A percentile compares a stretch with the other conserved stretches of the same genome.
phyloP scores from a whole-genome alignment of 352 stramenopile genomes.

The Phytophthora aleatoria region DNA sequence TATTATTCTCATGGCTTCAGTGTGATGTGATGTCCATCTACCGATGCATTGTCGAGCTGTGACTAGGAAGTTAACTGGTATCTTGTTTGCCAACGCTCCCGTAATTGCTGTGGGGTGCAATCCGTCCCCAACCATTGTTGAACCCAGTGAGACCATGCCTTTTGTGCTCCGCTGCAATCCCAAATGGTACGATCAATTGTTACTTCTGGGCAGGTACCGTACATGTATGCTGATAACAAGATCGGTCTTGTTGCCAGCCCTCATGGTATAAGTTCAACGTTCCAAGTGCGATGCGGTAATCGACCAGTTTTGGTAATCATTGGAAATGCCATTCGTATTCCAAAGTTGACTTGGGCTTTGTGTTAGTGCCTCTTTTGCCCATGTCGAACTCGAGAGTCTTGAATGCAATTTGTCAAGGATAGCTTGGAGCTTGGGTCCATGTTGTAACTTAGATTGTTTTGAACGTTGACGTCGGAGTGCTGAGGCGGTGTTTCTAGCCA shows the following conservation, averaged over 20 bases:
- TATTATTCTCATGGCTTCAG: neutral
- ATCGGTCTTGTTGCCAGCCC: neutral
- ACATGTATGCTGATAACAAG: neutral
- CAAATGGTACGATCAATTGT: neutral
- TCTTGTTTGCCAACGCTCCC: neutral
- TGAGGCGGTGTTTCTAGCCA: no score
- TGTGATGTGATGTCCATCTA: neutral
- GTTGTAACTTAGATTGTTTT: no score
- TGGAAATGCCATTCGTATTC: neutral
- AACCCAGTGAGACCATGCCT: neutral
- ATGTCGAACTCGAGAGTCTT: no score
- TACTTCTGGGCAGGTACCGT: neutral
- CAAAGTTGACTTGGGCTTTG: neutral
- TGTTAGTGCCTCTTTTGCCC: no score
- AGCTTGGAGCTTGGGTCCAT: no score
- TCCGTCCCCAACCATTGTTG: no score
- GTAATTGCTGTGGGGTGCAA: no score
- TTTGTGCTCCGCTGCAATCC: neutral
- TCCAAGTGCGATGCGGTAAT: neutral
- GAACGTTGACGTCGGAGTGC: no score
- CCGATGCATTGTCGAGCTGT: neutral
- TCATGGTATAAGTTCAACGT: neutral
- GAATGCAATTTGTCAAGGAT: no score
- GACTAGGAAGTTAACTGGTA: neutral
- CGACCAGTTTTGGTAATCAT: neutral